Conservation (phyloP, 1,139 yeast genomes). For the Ogataea hybrid region DNA sequence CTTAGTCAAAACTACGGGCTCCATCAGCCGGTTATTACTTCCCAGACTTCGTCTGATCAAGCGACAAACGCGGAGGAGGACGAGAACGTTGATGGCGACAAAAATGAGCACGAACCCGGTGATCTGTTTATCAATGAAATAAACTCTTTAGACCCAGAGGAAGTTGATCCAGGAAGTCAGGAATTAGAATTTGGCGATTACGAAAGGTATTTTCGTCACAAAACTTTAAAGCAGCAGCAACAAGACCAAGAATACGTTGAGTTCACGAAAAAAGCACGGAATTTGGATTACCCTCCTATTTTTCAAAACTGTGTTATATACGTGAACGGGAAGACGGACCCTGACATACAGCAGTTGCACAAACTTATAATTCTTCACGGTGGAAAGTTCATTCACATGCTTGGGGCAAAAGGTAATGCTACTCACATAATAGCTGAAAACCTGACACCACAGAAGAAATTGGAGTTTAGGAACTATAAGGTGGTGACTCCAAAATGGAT, state of each 20-base stretch:
- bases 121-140: constrained; percentile 5
- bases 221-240: constrained; percentile 63
- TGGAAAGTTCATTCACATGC: constrained; percentile 69
- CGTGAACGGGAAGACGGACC: constrained; percentile 85
- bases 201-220: constrained; percentile 64
- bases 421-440: constrained; percentile 84
- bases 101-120: too few species aligned
- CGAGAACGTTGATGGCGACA: too few species aligned
- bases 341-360: constrained; percentile 71
- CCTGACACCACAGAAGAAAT: constrained; percentile 71
- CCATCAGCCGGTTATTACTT: constrained; percentile 11
- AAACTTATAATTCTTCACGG: constrained; percentile 73
- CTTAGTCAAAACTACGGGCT: constrained; percentile 32
- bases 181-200: constrained; percentile 63
- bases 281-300: constrained; percentile 36
- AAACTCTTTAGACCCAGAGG: constrained; percentile 8
- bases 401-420: constrained; percentile 67
- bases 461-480: constrained; percentile 62
- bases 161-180: constrained; percentile 8
- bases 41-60: constrained; percentile 8
- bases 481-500: constrained; percentile 89
- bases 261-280: constrained; percentile 45
- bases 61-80: too few species aligned
- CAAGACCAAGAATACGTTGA: constrained; percentile 55
- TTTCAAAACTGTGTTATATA: constrained; percentile 65